Conservation (phyloP, 2,329 filamentous ascomycete species). For the Colletotrichum sp. region DNA sequence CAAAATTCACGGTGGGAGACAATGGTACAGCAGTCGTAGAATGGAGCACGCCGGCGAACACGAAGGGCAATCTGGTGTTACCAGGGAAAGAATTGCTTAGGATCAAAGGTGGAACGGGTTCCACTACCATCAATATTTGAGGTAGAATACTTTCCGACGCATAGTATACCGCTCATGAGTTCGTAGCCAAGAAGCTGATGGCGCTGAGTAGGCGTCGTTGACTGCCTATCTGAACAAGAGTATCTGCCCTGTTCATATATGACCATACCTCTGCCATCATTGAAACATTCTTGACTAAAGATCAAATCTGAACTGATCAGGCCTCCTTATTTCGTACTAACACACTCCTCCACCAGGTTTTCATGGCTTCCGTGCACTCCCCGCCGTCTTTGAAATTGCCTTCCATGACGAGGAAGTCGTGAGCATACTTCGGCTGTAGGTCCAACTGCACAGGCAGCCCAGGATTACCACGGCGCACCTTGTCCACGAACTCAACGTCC, state of each 20-base stretch:
- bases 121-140: background rate
- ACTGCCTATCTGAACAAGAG: background rate
- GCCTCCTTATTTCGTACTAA: background rate
- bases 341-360: background rate
- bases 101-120: background rate
- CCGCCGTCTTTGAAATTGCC: background rate
- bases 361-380: background rate
- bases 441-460: background rate
- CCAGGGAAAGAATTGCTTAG: background rate
- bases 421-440: background rate
- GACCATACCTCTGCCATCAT: background rate
- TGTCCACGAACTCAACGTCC: background rate
- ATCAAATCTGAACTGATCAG: background rate
- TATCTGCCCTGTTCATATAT: background rate
- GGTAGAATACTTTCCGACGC: background rate
- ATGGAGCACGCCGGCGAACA: background rate
- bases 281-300: background rate
- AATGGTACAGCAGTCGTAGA: background rate
- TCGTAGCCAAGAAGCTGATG: background rate
- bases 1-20: background rate
- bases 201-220: background rate
- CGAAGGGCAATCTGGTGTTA: background rate
- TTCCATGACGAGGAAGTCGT: background rate
- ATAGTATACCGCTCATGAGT: background rate
- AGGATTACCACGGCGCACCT: background rate